phyloP scores from a whole-genome alignment of 805 yeast species.

The Candida chauliodis region DNA sequence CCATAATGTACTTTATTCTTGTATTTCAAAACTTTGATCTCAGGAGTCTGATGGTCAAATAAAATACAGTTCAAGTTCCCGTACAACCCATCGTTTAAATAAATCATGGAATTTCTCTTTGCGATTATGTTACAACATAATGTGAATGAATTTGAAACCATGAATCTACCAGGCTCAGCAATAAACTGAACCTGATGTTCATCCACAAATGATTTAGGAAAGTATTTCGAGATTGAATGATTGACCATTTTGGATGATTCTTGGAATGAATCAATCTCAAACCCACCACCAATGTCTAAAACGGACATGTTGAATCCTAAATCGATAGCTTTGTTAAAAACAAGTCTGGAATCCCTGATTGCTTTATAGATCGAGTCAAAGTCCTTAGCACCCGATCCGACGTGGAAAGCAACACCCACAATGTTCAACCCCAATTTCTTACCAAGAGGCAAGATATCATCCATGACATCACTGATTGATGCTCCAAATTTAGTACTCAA shows the following conservation, averaged over 20 bases:
- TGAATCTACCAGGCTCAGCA: conserved; percentile 93
- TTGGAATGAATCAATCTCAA: conserved; percentile 59
- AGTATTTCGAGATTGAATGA: conserved; percentile 51
- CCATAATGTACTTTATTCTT: conserved; percentile 42
- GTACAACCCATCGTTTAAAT: conserved; percentile 92
- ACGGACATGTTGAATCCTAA: conserved; percentile 41
- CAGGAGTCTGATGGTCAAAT: conserved; percentile 85
- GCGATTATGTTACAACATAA: conserved; percentile 84
- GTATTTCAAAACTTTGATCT: conserved; percentile 62
- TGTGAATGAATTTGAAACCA: conserved; percentile 82
- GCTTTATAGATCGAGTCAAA: conserved; percentile 65
- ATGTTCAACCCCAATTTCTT: conserved; percentile 58
- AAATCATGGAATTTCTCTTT: conserved; percentile 74
- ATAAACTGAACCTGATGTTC: conserved; percentile 46
- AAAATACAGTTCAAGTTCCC: conserved; percentile 93
- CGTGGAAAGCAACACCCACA: conserved; percentile 90
- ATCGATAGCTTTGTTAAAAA: conserved; percentile 57
- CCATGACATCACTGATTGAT: conserved; percentile 47
- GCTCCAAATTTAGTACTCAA: conserved; percentile 90
- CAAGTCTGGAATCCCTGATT: conserved; percentile 59
- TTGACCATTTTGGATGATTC: conserved; percentile 57
- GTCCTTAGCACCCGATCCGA: conserved; percentile 90
- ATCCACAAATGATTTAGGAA: conserved; percentile 43
- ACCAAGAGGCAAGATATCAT: conserved; percentile 58
- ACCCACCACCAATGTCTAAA: conserved; percentile 94